Conservation (phyloP, 2,329 filamentous ascomycete species). For the Emmonsia crescens region DNA sequence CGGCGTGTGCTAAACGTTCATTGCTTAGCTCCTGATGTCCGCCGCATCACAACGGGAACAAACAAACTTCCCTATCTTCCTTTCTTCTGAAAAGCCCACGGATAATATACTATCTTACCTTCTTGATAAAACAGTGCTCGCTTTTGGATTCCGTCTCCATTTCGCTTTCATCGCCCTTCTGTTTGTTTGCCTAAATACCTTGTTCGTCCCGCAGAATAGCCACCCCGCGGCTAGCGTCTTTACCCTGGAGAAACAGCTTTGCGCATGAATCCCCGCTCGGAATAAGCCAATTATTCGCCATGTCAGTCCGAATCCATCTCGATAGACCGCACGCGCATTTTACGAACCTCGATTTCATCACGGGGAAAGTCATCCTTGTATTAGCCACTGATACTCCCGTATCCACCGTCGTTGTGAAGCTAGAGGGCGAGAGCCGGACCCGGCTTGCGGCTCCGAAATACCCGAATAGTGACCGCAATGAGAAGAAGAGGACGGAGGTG, state of each 20-base stretch:
- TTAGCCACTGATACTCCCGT: conserved; percentile 34
- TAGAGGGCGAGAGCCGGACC: conserved; percentile 40
- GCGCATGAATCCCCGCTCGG: background rate
- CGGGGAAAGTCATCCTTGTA: conserved; percentile 35
- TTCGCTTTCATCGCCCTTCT: background rate
- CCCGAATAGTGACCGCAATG: conserved; percentile 31
- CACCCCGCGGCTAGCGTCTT: background rate
- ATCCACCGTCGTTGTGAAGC: conserved; percentile 37
- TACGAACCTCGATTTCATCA: conserved; percentile 40
- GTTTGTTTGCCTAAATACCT: background rate
- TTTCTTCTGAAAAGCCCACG: background rate
- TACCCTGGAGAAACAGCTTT: background rate
- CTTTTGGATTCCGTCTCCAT: background rate
- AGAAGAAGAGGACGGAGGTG: conserved; percentile 39
- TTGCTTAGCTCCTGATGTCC: background rate
- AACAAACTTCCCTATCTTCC: background rate
- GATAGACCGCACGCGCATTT: conserved; percentile 34
- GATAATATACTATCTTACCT: background rate
- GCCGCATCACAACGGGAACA: background rate
- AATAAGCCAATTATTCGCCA: conserved; percentile 16
- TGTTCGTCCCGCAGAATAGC: background rate
- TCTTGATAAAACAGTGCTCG: background rate
- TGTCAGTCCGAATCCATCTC: conserved; percentile 37
- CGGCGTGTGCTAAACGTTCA: background rate
- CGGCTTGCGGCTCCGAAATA: conserved; percentile 32